Percentiles rank a stretch among this genome's conserved stretches.
phyloP scores from a whole-genome alignment of 2,329 filamentous ascomycete species.

The Fusarium ambrosium region DNA sequence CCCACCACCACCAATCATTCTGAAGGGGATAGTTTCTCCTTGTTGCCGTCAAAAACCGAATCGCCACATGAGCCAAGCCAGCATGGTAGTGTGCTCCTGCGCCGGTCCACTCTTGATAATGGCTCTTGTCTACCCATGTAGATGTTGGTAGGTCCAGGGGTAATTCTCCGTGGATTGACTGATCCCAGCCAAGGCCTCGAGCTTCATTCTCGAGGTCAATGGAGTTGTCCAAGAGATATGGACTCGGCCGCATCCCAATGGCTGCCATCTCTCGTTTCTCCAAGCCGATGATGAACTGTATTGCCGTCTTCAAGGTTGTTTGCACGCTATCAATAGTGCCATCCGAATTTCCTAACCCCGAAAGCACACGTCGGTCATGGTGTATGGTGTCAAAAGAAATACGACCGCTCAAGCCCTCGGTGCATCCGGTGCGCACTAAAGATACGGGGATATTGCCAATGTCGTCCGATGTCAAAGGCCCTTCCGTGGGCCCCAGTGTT shows the following conservation, averaged over 20 bases:
- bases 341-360: background rate
- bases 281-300: constrained; percentile 2
- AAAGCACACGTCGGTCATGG: background rate
- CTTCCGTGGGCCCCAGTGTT: constrained; percentile 1
- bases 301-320: constrained; percentile 3
- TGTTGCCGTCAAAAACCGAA: background rate
- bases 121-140: background rate
- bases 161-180: background rate
- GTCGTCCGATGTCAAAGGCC: background rate
- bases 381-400: background rate
- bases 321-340: background rate
- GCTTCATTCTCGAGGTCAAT: background rate
- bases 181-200: background rate
- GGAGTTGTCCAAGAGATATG: background rate
- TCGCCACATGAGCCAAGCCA: background rate
- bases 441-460: constrained; percentile 1
- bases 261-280: background rate
- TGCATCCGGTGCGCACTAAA: background rate
- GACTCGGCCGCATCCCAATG: background rate
- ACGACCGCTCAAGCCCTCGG: background rate
- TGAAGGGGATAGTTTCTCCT: background rate
- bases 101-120: constrained; percentile 4
- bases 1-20: constrained; percentile 8
- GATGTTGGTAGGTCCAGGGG: constrained; percentile 1
- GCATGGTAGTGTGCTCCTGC: constrained; percentile 1